Conservation (phyloP, 2,329 filamentous ascomycete species). For the Alternaria brassicae region DNA sequence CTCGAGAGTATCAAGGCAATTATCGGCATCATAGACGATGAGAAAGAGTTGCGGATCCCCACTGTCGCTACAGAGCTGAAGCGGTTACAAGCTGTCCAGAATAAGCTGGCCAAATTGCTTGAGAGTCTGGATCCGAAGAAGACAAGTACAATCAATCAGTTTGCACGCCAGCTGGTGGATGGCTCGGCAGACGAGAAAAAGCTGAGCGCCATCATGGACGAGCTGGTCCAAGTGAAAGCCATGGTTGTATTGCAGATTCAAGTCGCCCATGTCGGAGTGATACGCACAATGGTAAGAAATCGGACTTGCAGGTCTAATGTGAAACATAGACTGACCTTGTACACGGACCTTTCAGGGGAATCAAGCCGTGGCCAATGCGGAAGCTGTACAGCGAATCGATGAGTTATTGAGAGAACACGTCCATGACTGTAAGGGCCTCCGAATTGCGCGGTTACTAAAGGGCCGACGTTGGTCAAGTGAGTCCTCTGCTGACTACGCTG, state of each 20-base stretch:
- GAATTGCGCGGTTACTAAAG: neutral
- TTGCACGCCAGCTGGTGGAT: slow-evolving; percentile 22
- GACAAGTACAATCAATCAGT: slow-evolving; percentile 16
- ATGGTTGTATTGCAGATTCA: slow-evolving; percentile 23
- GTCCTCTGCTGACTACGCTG: neutral
- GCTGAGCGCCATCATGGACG: slow-evolving; percentile 22
- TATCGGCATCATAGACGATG: neutral
- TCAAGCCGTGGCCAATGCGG: slow-evolving; percentile 19
- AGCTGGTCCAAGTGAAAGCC: slow-evolving; percentile 24
- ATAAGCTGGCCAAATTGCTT: neutral
- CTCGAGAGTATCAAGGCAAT: neutral
- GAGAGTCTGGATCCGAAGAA: slow-evolving; percentile 9
- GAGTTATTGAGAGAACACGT: slow-evolving; percentile 1
- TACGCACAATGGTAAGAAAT: slow-evolving; percentile 10
- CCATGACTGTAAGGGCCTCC: neutral
- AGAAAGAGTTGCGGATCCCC: neutral
- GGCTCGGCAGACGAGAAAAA: slow-evolving; percentile 27
- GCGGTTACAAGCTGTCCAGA: neutral
- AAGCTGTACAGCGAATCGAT: slow-evolving; percentile 23
- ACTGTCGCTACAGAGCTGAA: neutral
- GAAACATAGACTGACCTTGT: neutral
- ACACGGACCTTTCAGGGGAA: neutral
- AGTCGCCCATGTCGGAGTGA: slow-evolving; percentile 27
- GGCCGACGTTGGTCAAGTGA: neutral
- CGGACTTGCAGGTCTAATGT: neutral